Percentiles rank a stretch among this genome's conserved stretches.
These are phyloP conservation scores for Dipteronia sinensis DNA, from an alignment of 345 rosid genomes.

Conservation along the genomic window DNA sequence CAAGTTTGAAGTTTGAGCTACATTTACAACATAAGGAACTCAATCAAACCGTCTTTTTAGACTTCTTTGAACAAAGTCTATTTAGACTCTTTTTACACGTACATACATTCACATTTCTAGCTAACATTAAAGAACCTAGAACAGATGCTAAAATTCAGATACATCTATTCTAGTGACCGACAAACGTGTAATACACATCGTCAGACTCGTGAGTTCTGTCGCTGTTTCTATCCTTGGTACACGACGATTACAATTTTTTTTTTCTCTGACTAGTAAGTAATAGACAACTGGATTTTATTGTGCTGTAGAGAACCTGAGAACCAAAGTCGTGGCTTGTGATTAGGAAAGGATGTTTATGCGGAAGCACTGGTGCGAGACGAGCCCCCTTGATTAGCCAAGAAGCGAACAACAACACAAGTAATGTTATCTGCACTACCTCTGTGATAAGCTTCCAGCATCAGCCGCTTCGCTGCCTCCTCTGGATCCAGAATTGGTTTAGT, in stretches of 20 bases:
- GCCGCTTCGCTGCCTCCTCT: constrained; percentile 83
- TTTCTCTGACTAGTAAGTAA: constrained; percentile 23
- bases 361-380: constrained; percentile 34
- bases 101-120: constrained; percentile 32
- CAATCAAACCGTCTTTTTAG: constrained; percentile 11
- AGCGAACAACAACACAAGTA: constrained; percentile 92
- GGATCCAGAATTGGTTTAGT: constrained; percentile 74
- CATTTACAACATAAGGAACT: constrained; percentile 41
- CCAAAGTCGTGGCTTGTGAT: not conserved
- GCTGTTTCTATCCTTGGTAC: constrained; percentile 19
- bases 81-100: constrained; percentile 37
- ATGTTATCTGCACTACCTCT: constrained; percentile 98
- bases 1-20: constrained; percentile 18
- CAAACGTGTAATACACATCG: constrained; percentile 15
- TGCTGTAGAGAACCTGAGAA: constrained; percentile 2
- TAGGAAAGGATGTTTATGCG: constrained; percentile 19
- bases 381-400: constrained; percentile 55
- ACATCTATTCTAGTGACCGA: constrained; percentile 32
- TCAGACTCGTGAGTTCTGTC: constrained; percentile 14
- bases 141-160: constrained; percentile 25
- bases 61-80: not conserved
- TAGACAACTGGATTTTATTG: constrained; percentile 20
- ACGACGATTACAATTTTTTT: not conserved
- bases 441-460: constrained; percentile 91
- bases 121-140: constrained; percentile 24